These are phyloP conservation scores for Hypoxylon rubiginosum DNA, from an alignment of 2,329 filamentous ascomycete genomes.

Conservation along the genomic window DNA sequence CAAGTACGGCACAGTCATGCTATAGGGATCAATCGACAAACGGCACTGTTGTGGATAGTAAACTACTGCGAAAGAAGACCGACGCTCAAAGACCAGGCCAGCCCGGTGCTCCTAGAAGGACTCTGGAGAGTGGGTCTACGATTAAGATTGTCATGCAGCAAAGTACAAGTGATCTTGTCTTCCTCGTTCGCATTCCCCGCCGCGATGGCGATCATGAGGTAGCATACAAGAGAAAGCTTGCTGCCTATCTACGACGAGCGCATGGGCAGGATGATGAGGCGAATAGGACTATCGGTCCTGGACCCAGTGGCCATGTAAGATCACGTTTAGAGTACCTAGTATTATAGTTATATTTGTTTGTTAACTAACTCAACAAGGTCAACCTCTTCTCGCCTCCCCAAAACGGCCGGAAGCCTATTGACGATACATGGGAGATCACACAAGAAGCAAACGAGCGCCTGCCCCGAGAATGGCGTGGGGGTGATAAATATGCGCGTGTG, in stretches of 20 bases:
- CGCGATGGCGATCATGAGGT: slow-evolving; percentile 75
- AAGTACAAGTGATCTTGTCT: slow-evolving; percentile 73
- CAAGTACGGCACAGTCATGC: slow-evolving; percentile 86
- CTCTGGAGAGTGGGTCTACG: slow-evolving; percentile 78
- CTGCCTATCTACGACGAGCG: slow-evolving; percentile 70
- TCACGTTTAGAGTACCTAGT: not conserved
- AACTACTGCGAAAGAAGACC: slow-evolving; percentile 70
- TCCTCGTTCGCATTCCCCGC: slow-evolving; percentile 87
- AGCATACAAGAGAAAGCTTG: slow-evolving; percentile 77
- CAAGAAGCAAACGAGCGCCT: slow-evolving; percentile 55
- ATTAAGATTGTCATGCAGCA: slow-evolving; percentile 76
- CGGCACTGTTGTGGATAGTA: slow-evolving; percentile 86
- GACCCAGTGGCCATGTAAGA: slow-evolving; percentile 63
- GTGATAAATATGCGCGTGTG: slow-evolving; percentile 85
- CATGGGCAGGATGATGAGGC: slow-evolving; percentile 50
- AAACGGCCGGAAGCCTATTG: slow-evolving; percentile 29
- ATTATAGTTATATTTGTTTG: slow-evolving; percentile 2
- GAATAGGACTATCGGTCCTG: slow-evolving; percentile 62
- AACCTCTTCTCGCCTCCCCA: slow-evolving; percentile 48
- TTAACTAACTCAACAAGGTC: slow-evolving; percentile 45
- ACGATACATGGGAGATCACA: slow-evolving; percentile 39
- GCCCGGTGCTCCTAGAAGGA: slow-evolving; percentile 62
- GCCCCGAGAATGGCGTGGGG: slow-evolving; percentile 83
- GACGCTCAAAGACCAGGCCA: slow-evolving; percentile 55
- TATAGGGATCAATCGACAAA: slow-evolving; percentile 97